Evolutionary conservation across 306 rosid genomes (phyloP), one percentile per base, ranked within the genome.

Genomic region (Begonia masoniana): DNA sequence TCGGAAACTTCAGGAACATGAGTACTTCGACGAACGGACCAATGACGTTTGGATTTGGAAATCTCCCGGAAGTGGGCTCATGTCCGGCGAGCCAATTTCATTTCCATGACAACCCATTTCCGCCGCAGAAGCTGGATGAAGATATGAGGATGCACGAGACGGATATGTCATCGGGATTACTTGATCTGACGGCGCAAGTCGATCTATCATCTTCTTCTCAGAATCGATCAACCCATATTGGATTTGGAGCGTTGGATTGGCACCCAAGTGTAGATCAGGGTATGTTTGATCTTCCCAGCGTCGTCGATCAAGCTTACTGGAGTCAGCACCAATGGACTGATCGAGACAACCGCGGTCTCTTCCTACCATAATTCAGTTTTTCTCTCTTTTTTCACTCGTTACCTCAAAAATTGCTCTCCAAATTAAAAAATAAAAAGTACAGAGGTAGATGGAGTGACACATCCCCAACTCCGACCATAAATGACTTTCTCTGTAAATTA

Each of bases 1-100:
- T 85, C 7, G 91, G 85, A 1, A 81, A 59, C 71, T 81, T 91
- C 60, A 70, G 88, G 42, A 80, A 68, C 75, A 41, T 78, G 77
- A 78, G 19, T 17, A 17, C 19, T 17, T 17, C 19, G 19, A 17
- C 19, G 19, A 17, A 17, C 19, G 19, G 19, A 17, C 19, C 19
- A 17, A 17, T 17, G 19, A 17, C 19, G 19, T 17, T 80, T 26
- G 82, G 71, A 1, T 85, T 78, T 54, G 63, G 71, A 7, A 72
- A 62, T 13, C 23, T 81, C 1, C 13, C 66, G 5, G 86, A 80
- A 14, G 49, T 70, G 55, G 61, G 84, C 71, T 75, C 95, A 71
- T 80, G 79, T 62, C 52, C 68, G 58, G 61, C 66, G 68, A 65
- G 12, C 55, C 70, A 58, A 19, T 55, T 31, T 39, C 66, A 63